These are phyloP conservation scores for Xylaria sp. DNA, from an alignment of 2,329 filamentous ascomycete genomes.

Conservation along the genomic window DNA sequence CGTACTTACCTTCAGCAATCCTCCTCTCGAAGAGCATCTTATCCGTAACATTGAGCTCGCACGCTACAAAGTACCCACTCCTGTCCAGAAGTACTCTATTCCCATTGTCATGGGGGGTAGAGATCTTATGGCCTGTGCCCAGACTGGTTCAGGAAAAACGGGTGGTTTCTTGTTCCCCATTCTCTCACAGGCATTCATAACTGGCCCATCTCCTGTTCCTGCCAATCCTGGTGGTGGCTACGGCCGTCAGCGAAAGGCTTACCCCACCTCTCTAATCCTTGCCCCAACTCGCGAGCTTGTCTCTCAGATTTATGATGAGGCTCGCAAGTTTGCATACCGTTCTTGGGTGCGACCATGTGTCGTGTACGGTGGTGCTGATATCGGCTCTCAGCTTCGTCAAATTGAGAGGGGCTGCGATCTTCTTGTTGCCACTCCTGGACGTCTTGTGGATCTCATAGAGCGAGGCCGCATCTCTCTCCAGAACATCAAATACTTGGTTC, in stretches of 20 bases:
- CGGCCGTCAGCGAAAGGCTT: slow-evolving; percentile 95
- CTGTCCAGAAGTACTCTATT: slow-evolving; percentile 99
- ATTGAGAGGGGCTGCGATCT: slow-evolving; percentile 98
- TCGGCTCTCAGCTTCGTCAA: slow-evolving; percentile 96
- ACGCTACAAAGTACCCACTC: slow-evolving; percentile 94
- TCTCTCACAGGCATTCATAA: slow-evolving; percentile 94
- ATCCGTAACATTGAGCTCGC: slow-evolving; percentile 93
- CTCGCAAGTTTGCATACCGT: slow-evolving; percentile 98
- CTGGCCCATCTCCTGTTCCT: slow-evolving; percentile 80
- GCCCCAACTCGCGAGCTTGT: slow-evolving; percentile 98
- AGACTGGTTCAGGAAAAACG: slow-evolving; percentile 99
- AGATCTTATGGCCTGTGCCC: slow-evolving; percentile 99
- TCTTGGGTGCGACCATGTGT: slow-evolving; percentile 99
- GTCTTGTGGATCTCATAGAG: slow-evolving; percentile 97
- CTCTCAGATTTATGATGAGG: slow-evolving; percentile 97
- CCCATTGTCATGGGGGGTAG: slow-evolving; percentile 98
- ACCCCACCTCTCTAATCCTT: slow-evolving; percentile 94
- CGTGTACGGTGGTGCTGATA: slow-evolving; percentile 98
- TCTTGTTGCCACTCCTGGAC: slow-evolving; percentile 94
- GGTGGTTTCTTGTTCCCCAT: slow-evolving; percentile 99
- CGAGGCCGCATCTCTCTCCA: slow-evolving; percentile 96
- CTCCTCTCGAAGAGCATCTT: slow-evolving; percentile 93
- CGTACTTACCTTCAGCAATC: slow-evolving; percentile 89
- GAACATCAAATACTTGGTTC: slow-evolving; percentile 99
- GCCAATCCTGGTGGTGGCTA: slow-evolving; percentile 74